Evolutionary conservation across 2,329 filamentous ascomycete genomes (phyloP).

Genomic region (Knoxdaviesia proteae): DNA sequence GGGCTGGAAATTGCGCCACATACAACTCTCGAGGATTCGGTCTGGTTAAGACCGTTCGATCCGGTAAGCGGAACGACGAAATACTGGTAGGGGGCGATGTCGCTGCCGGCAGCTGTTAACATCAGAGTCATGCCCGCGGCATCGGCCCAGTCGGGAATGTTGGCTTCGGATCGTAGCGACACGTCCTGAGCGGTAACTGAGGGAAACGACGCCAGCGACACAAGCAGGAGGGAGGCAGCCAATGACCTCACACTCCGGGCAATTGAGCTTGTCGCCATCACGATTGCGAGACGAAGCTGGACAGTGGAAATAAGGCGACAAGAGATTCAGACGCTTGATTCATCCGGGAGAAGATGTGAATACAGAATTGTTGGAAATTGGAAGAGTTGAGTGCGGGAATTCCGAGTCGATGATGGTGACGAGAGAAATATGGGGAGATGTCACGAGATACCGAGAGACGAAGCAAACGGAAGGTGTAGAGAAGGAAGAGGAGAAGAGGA

Average conservation of each 20-base stretch:
- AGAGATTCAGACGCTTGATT: too few species aligned
- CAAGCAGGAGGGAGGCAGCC: constrained; percentile 12
- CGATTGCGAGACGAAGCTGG: background rate
- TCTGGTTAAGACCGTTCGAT: constrained; percentile 20
- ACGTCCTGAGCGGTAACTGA: constrained; percentile 14
- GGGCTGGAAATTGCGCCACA: constrained; percentile 3
- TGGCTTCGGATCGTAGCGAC: constrained; percentile 11
- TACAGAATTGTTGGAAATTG: too few species aligned
- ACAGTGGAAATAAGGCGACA: background rate
- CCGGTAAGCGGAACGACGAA: constrained; percentile 23
- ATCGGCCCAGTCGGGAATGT: constrained; percentile 17
- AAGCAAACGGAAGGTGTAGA: too few species aligned
- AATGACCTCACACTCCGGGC: constrained; percentile 11
- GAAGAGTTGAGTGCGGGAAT: too few species aligned
- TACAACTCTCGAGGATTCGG: constrained; percentile 16
- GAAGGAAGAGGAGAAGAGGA: too few species aligned
- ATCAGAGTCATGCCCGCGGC: constrained; percentile 21
- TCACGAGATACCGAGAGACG: too few species aligned
- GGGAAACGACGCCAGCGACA: constrained; percentile 12
- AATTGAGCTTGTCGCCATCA: constrained; percentile 17
- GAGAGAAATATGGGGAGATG: too few species aligned
- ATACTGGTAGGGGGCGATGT: constrained; percentile 11
- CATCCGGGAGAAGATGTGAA: too few species aligned
- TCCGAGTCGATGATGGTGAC: too few species aligned
- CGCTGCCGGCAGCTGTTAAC: constrained; percentile 7